Conservation (phyloP, 306 rosid species). For the Rosa multiflora region DNA sequence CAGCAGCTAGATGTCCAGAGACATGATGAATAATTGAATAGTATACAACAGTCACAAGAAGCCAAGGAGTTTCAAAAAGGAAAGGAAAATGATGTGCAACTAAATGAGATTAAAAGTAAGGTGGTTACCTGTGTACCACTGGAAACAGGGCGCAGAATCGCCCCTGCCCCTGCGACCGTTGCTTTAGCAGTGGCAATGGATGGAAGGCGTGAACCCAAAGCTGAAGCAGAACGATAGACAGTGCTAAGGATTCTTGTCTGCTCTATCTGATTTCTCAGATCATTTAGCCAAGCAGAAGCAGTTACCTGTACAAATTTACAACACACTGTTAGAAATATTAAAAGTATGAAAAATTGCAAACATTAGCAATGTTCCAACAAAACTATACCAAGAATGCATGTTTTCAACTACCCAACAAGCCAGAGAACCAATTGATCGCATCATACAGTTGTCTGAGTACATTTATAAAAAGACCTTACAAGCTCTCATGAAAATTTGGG, state of each 20-base stretch:
- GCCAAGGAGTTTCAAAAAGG: background rate
- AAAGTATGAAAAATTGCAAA: background rate
- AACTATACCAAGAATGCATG: background rate
- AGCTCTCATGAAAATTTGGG: background rate
- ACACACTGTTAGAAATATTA: background rate
- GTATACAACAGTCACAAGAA: background rate
- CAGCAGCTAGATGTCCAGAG: conserved; percentile 2
- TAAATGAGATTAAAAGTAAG: background rate
- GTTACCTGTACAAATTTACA: conserved; percentile 58
- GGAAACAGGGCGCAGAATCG: conserved; percentile 90
- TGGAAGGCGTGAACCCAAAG: conserved; percentile 94
- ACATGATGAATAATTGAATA: background rate
- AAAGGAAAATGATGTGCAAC: background rate
- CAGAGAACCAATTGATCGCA: conserved; percentile 6
- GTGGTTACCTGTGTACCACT: conserved; percentile 78
- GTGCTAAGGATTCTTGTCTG: conserved; percentile 91
- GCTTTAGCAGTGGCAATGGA: conserved; percentile 91
- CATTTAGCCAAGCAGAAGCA: conserved; percentile 97
- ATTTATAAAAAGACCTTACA: background rate
- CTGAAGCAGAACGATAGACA: conserved; percentile 93
- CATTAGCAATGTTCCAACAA: background rate
- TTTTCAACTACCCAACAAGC: background rate
- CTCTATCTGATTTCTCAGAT: conserved; percentile 90
- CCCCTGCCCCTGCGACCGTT: conserved; percentile 94
- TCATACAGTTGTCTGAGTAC: background rate